Evolutionary conservation across 1,284 basidiomycete genomes (phyloP).

Genomic region (Tetrapyrgos nigripes): DNA sequence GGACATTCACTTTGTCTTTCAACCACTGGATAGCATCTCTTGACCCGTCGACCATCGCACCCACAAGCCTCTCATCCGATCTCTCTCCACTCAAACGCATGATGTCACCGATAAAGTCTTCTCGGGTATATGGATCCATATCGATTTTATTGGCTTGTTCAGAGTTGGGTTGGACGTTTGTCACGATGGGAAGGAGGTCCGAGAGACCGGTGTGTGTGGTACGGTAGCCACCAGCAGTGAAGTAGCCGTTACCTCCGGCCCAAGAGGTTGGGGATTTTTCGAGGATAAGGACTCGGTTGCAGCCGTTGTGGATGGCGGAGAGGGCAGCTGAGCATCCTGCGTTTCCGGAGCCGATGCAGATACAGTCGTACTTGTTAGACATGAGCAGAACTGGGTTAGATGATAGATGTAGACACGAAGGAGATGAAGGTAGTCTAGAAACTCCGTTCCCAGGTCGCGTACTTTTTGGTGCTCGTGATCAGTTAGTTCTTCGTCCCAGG

Average conservation of each 20-base stretch:
- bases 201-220: conserved; percentile 63
- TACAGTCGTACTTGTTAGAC: conserved; percentile 50
- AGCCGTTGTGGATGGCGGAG: conserved; percentile 62
- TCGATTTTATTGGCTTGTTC: conserved; percentile 56
- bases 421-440: neutral
- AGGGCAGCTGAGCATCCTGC: conserved; percentile 71
- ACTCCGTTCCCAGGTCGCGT: neutral
- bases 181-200: conserved; percentile 63
- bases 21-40: conserved; percentile 65
- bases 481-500: no score
- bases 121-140: conserved; percentile 60
- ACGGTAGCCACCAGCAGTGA: conserved; percentile 71
- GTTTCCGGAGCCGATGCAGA: conserved; percentile 72
- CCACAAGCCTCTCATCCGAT: conserved; percentile 55
- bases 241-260: conserved; percentile 74
- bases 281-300: conserved; percentile 60
- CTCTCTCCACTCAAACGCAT: conserved; percentile 60
- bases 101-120: conserved; percentile 62
- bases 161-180: conserved; percentile 47
- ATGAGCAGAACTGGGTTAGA: no score
- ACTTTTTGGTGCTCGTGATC: no score
- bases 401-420: neutral
- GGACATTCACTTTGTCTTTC: conserved; percentile 51
- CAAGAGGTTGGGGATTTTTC: conserved; percentile 70
- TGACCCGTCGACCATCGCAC: conserved; percentile 59